These are phyloP conservation scores for Populus nigra DNA, from an alignment of 345 rosid species.

Conservation along the genomic window DNA sequence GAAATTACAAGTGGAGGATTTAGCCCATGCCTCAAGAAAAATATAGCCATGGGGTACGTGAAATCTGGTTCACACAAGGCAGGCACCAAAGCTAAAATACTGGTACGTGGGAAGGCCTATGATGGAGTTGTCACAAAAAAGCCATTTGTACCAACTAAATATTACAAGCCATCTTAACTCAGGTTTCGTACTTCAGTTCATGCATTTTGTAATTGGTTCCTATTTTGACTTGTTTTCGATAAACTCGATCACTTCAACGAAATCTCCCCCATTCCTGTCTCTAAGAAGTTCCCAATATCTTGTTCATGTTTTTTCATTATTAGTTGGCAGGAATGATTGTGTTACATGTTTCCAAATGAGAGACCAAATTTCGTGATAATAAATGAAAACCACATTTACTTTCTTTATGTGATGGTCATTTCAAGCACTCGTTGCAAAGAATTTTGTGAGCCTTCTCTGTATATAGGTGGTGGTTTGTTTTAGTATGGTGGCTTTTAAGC, in stretches of 20 bases:
- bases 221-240: constrained; percentile 11
- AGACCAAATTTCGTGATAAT: background rate
- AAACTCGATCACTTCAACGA: background rate
- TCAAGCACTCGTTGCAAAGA: background rate
- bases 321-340: constrained; percentile 2
- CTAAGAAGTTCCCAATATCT: background rate
- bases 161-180: constrained; percentile 72
- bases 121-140: constrained; percentile 79
- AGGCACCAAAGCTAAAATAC: constrained; percentile 74
- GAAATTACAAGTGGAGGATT: constrained; percentile 98
- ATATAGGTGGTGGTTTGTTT: background rate
- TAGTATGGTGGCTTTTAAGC: background rate
- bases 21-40: constrained; percentile 95
- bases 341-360: background rate
- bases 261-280: background rate
- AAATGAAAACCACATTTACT: background rate
- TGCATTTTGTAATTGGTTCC: constrained; percentile 9
- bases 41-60: constrained; percentile 95
- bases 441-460: background rate
- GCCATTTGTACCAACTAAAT: constrained; percentile 81
- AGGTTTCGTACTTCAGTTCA: constrained; percentile 10
- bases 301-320: background rate
- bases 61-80: constrained; percentile 85
- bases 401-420: background rate
- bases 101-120: constrained; percentile 79